Percentiles rank a stretch among this genome's conserved stretches.
Evolutionary conservation across 2,329 filamentous ascomycete genomes (phyloP).

Genomic region (Trichoderma atrobrunneum): DNA sequence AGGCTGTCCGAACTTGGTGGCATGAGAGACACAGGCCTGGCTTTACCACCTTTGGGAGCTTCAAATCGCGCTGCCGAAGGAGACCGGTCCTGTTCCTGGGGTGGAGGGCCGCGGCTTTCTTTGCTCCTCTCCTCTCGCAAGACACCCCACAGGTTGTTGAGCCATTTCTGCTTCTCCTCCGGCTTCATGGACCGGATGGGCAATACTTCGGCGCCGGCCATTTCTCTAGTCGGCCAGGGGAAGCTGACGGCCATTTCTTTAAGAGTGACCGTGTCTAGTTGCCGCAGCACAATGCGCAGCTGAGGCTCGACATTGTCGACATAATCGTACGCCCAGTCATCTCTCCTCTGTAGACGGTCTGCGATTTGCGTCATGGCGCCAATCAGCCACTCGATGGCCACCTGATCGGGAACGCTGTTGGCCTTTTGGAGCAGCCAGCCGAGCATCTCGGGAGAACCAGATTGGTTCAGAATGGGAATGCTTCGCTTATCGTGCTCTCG

Average conservation of each 20-base stretch:
- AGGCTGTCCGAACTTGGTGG: not conserved
- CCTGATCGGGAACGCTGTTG: conserved; percentile 31
- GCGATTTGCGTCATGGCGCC: conserved; percentile 35
- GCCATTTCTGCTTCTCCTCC: conserved; percentile 36
- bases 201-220: conserved; percentile 35
- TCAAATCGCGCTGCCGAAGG: conserved; percentile 23
- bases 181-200: conserved; percentile 36
- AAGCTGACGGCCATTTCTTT: conserved; percentile 38
- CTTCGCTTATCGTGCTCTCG: conserved; percentile 38
- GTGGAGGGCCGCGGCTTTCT: conserved; percentile 10
- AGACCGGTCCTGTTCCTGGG: conserved; percentile 9
- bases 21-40: conserved; percentile 32
- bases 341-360: conserved; percentile 30
- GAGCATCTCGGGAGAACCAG: conserved; percentile 34
- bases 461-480: conserved; percentile 36
- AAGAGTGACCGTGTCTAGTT: conserved; percentile 31
- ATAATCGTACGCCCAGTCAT: conserved; percentile 32
- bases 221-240: conserved; percentile 37
- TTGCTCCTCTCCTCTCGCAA: conserved; percentile 26
- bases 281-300: conserved; percentile 33
- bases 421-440: conserved; percentile 36
- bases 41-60: conserved; percentile 20
- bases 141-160: conserved; percentile 32
- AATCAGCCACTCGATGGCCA: conserved; percentile 35
- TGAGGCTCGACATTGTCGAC: conserved; percentile 33